phyloP scores from a whole-genome alignment of 2,329 filamentous ascomycete genomes.

The Coniochaeta ligniaria region DNA sequence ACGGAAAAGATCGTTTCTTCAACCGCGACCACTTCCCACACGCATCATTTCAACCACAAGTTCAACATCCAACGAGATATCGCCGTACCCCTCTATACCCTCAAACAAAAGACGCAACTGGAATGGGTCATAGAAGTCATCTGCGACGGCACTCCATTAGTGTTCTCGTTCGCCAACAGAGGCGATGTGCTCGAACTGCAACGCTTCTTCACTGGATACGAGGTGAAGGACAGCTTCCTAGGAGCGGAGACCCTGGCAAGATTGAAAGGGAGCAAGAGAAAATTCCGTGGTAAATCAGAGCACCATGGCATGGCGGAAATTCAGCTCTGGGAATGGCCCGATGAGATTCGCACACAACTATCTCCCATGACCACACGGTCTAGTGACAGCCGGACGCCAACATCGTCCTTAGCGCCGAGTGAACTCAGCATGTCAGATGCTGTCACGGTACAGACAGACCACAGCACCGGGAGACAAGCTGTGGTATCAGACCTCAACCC shows the following conservation, averaged over 20 bases:
- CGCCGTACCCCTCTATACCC: not conserved
- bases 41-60: not conserved
- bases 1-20: not conserved
- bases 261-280: not conserved
- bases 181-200: not conserved
- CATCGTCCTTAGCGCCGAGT: not conserved
- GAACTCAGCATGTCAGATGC: not conserved
- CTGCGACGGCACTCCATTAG: not conserved
- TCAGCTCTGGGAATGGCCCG: not conserved
- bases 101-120: not conserved
- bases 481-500: not conserved
- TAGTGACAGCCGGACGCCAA: not conserved
- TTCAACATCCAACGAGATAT: not conserved
- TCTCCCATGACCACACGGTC: not conserved
- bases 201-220: not conserved
- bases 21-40: not conserved
- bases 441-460: not conserved
- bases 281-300: not conserved
- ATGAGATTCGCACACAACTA: not conserved
- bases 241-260: not conserved
- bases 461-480: not conserved
- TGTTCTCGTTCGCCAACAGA: not conserved
- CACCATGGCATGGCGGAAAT: not conserved
- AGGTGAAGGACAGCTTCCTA: not conserved
- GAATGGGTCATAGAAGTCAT: not conserved